These are phyloP conservation scores for Astrocystis sublimbata DNA, from an alignment of 495 filamentous ascomycete genomes.

Conservation along the genomic window DNA sequence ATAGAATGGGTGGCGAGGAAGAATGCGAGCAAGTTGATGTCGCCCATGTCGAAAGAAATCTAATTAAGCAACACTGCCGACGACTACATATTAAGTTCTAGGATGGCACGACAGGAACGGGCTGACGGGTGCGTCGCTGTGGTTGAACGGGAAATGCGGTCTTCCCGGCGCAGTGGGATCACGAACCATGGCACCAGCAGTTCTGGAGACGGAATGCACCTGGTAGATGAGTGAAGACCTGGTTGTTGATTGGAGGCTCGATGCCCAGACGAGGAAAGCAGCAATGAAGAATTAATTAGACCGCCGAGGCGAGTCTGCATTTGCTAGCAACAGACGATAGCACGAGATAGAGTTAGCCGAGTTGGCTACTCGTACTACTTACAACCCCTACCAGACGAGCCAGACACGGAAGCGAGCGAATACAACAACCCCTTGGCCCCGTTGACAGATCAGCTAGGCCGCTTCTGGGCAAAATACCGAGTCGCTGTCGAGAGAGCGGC, in stretches of 20 bases:
- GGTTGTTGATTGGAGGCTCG: neutral
- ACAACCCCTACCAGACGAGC: too few relatives aligned
- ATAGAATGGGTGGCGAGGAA: neutral
- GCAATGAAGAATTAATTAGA: neutral
- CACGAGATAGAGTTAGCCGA: neutral
- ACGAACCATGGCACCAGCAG: slow-evolving; percentile 1
- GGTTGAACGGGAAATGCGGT: slow-evolving; percentile 4
- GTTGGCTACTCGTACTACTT: too few relatives aligned
- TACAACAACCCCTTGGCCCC: neutral
- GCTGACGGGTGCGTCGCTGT: neutral
- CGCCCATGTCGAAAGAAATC: neutral
- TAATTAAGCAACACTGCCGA: neutral
- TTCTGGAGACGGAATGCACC: slow-evolving; percentile 2
- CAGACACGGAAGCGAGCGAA: neutral
- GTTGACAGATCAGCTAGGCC: slow-evolving; percentile 17
- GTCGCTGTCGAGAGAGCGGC: neutral
- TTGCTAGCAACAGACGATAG: neutral
- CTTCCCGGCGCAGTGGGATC: neutral
- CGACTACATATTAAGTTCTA: neutral
- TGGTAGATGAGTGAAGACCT: neutral
- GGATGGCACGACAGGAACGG: neutral
- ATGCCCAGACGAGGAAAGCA: neutral
- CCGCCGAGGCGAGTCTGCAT: neutral
- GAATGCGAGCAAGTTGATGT: neutral
- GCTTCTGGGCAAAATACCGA: slow-evolving; percentile 17